Percentiles rank a stretch among this genome's conserved stretches.
Conservation (phyloP, 78 protist species). For the Diacronema lutheri region DNA sequence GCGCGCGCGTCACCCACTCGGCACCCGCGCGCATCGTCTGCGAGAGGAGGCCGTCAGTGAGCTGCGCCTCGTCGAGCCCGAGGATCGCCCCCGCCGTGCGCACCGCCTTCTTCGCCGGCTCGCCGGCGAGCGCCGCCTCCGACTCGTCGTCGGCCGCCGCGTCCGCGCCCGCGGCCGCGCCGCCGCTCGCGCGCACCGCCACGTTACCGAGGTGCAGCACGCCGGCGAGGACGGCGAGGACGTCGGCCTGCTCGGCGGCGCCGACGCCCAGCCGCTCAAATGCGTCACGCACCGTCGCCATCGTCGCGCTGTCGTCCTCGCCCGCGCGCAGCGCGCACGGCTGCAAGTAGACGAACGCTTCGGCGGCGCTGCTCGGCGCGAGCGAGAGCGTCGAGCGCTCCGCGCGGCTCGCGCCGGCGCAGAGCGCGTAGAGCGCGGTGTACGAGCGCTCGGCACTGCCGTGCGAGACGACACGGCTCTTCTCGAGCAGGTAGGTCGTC, state of each 20-base stretch:
- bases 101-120: background rate
- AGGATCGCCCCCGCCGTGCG: background rate
- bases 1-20: background rate
- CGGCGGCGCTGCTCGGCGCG: background rate
- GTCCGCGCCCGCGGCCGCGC: background rate
- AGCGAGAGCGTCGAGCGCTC: background rate
- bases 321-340: background rate
- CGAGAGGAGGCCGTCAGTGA: background rate
- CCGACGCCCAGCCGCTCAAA: too few relatives aligned
- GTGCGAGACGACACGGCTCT: conserved; percentile 84
- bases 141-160: background rate
- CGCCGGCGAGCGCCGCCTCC: too few relatives aligned
- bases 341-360: background rate
- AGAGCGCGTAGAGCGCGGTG: conserved; percentile 81
- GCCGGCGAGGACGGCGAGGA: too few relatives aligned
- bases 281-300: too few relatives aligned
- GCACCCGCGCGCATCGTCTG: background rate
- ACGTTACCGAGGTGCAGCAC: conserved; percentile 81
- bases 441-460: conserved; percentile 78
- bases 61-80: background rate
- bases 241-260: too few relatives aligned
- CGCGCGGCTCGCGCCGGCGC: background rate
- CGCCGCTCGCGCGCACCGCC: conserved; percentile 44
- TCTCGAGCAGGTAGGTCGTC: conserved; percentile 72
- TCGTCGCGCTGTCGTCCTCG: too few relatives aligned